phyloP scores from a whole-genome alignment of 768 basidiomycete genomes.

The Trametes cubensis region DNA sequence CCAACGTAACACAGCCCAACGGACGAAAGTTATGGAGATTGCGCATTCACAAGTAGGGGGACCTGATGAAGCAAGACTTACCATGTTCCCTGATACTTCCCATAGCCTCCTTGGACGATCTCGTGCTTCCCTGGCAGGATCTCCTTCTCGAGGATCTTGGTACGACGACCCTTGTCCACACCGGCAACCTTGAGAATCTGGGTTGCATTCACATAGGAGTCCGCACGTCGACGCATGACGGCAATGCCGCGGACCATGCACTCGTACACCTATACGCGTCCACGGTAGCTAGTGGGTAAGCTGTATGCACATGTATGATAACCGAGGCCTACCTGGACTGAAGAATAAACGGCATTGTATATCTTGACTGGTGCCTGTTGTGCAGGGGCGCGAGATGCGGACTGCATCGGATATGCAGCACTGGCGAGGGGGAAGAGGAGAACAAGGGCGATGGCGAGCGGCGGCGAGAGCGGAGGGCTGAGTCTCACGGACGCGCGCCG shows the following conservation, averaged over 20 bases:
- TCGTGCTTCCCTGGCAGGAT: slow-evolving; percentile 94
- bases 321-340: slow-evolving; percentile 65
- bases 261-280: slow-evolving; percentile 77
- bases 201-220: slow-evolving; percentile 97
- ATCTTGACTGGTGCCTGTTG: slow-evolving; percentile 64
- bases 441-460: slow-evolving; percentile 2
- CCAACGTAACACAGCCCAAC: too few relatives aligned
- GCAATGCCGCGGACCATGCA: slow-evolving; percentile 98
- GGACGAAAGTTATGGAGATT: too few relatives aligned
- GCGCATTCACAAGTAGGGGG: not conserved
- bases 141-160: slow-evolving; percentile 97
- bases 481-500: slow-evolving; percentile 31
- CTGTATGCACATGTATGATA: slow-evolving; percentile 18
- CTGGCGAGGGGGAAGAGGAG: slow-evolving; percentile 10
- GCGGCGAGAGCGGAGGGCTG: slow-evolving; percentile 13
- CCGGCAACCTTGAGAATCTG: slow-evolving; percentile 99
- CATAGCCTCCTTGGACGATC: slow-evolving; percentile 98
- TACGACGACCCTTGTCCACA: slow-evolving; percentile 93
- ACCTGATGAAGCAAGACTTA: slow-evolving; percentile 40
- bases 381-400: slow-evolving; percentile 32
- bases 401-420: slow-evolving; percentile 36
- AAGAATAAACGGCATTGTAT: slow-evolving; percentile 92
- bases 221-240: slow-evolving; percentile 93
- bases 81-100: slow-evolving; percentile 99
- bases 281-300: slow-evolving; percentile 23